Evolutionary conservation across 2,329 filamentous ascomycete species (phyloP).

Genomic region (Lasiodiplodia sp.): DNA sequence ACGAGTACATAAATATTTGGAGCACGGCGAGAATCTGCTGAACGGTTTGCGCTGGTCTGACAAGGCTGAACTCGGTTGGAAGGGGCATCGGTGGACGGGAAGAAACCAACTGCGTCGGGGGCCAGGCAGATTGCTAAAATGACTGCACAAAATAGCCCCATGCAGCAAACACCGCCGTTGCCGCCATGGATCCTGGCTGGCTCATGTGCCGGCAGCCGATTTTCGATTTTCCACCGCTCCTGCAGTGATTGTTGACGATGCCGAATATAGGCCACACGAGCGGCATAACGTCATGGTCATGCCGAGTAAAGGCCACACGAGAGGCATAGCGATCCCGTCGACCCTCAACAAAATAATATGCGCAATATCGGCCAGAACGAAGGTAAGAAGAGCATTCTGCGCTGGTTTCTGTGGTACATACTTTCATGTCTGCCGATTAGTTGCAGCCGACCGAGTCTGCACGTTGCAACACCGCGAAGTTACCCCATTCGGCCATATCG

Average conservation of each 20-base stretch:
- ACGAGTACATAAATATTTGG: too few species aligned
- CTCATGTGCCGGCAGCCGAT: neutral
- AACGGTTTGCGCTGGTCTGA: too few species aligned
- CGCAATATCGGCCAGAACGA: neutral
- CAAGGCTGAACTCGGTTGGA: too few species aligned
- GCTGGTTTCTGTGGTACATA: neutral
- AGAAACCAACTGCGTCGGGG: too few species aligned
- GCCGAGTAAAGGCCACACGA: constrained; percentile 22
- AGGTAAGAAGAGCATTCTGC: neutral
- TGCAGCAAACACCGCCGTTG: neutral
- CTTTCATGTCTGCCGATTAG: neutral
- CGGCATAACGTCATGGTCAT: constrained; percentile 7
- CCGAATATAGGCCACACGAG: constrained; percentile 18
- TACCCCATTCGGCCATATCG: neutral
- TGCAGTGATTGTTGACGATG: neutral
- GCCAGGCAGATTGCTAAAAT: too few species aligned
- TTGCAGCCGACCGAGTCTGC: neutral
- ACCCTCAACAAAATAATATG: constrained; percentile 8
- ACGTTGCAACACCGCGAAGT: neutral
- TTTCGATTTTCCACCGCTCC: neutral
- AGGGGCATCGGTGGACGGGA: too few species aligned
- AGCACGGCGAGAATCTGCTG: too few species aligned
- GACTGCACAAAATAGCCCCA: too few species aligned
- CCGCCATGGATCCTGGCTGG: neutral
- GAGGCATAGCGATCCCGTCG: constrained; percentile 15